Base-by-base conservation (phyloP, 352 stramenopile genomes). In the Pythium aquatile region DNA sequence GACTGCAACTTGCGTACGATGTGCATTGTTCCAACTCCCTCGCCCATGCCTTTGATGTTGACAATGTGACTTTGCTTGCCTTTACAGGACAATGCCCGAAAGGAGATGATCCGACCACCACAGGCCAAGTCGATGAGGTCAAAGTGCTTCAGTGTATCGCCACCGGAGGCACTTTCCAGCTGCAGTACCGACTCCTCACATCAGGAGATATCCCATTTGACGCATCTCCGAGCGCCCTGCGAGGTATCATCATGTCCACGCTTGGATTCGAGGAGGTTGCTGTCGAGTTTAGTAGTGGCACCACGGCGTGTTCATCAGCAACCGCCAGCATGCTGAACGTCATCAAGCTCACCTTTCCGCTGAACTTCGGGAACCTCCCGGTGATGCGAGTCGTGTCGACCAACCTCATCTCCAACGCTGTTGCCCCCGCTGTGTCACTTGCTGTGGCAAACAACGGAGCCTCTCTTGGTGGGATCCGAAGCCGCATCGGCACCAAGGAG, bases 401-500 rank as follows among this genome's bases (percentile, higher is more conserved):
- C 3, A 29, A 13, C 11, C 61, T 73, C 8, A 11, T 68, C 5
- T 63, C 66, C 0, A 51, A 61, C 35, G 66, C 56, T 24, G 70
- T 74, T 13, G 29, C 57, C 1, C 58, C 68, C 16, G 44, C n/a
- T 4, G 33, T 24, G 55, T 69, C 14, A 67, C 59, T 89, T 2
- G 24, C 52, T 7, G 64, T 72, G 1, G 81, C 75, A 2, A 81
- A 84, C n/a, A 70, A 82, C 26, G 75, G 81, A 2, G 71, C 60
- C 14, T 30, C 35, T 5, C 74, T 91, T n/a, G 63, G 59, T 17
- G 72, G 72, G 1, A 58, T 86, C 8, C 6, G 55, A 44, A 84
- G 78, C 37, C 72, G 85, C 30, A 75, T 73, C 6, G 93, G 93
- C 7, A 98, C 90, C 0, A 98, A 97, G 65, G 93, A 98, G 62